phyloP scores from a whole-genome alignment of 129 eudicot species.

The Saposhnikovia divaricata region DNA sequence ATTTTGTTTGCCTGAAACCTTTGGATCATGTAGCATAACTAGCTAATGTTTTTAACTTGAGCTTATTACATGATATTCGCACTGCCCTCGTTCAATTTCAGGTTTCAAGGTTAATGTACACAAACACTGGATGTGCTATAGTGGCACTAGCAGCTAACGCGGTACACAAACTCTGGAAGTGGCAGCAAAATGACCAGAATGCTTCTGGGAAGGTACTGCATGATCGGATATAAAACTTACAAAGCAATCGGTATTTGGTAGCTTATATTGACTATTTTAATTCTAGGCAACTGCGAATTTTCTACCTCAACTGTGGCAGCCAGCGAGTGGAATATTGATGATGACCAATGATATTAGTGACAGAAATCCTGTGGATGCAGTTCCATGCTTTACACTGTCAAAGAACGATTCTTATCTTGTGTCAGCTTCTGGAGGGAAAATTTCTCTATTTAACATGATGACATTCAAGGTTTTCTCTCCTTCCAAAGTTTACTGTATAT shows the following conservation, averaged over 20 bases:
- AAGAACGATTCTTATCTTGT: slow-evolving; percentile 71
- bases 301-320: slow-evolving; percentile 60
- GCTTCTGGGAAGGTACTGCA: slow-evolving; percentile 39
- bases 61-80: neutral
- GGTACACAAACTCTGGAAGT: slow-evolving; percentile 71
- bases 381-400: slow-evolving; percentile 69
- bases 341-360: slow-evolving; percentile 69
- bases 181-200: slow-evolving; percentile 53
- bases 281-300: slow-evolving; percentile 55
- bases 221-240: neutral
- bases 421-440: slow-evolving; percentile 88
- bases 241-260: neutral
- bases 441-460: slow-evolving; percentile 70
- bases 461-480: slow-evolving; percentile 47
- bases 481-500: neutral
- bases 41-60: neutral
- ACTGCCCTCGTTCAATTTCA: slow-evolving; percentile 17
- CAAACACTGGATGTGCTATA: slow-evolving; percentile 55
- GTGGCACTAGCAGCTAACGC: slow-evolving; percentile 70
- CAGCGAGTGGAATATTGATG: slow-evolving; percentile 64
- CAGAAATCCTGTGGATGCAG: slow-evolving; percentile 55
- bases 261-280: slow-evolving; percentile 3
- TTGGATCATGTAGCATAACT: neutral
- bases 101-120: slow-evolving; percentile 64
- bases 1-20: neutral